These are phyloP conservation scores for Aspergillus hancockii DNA, from an alignment of 495 filamentous ascomycete species.

Conservation along the genomic window DNA sequence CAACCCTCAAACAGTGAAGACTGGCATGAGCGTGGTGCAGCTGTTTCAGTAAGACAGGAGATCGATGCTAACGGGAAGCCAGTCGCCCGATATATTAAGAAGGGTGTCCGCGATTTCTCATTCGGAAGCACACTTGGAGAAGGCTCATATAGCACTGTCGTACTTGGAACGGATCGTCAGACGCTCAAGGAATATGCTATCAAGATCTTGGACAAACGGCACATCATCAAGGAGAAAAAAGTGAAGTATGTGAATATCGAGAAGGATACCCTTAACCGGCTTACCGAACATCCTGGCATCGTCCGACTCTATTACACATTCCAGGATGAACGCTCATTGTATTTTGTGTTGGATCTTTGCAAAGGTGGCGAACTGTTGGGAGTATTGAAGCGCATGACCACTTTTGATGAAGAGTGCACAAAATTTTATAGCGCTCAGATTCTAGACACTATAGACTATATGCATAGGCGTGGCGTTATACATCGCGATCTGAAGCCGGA, in stretches of 20 bases:
- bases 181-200: conserved; percentile 96
- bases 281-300: conserved; percentile 96
- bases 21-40: conserved; percentile 92
- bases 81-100: conserved; percentile 83
- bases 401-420: conserved; percentile 95
- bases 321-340: conserved; percentile 92
- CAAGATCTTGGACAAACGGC: conserved; percentile 96
- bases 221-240: conserved; percentile 99
- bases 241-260: conserved; percentile 99
- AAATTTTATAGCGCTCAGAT: conserved; percentile 96
- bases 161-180: conserved; percentile 91
- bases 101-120: conserved; percentile 94
- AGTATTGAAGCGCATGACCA: conserved; percentile 87
- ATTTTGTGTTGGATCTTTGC: conserved; percentile 95
- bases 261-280: conserved; percentile 93
- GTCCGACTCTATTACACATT: conserved; percentile 99
- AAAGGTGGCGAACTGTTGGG: conserved; percentile 91
- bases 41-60: conserved; percentile 75
- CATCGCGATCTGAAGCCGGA: conserved; percentile 98
- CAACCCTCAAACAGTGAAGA: conserved; percentile 77
- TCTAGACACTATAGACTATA: conserved; percentile 93
- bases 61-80: conserved; percentile 79
- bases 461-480: conserved; percentile 95
- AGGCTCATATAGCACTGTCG: conserved; percentile 96
- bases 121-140: conserved; percentile 93